Evolutionary conservation across 2,329 filamentous ascomycete genomes (phyloP), one percentile per base, ranked within the genome.

Genomic region (Ophiostoma montium): DNA sequence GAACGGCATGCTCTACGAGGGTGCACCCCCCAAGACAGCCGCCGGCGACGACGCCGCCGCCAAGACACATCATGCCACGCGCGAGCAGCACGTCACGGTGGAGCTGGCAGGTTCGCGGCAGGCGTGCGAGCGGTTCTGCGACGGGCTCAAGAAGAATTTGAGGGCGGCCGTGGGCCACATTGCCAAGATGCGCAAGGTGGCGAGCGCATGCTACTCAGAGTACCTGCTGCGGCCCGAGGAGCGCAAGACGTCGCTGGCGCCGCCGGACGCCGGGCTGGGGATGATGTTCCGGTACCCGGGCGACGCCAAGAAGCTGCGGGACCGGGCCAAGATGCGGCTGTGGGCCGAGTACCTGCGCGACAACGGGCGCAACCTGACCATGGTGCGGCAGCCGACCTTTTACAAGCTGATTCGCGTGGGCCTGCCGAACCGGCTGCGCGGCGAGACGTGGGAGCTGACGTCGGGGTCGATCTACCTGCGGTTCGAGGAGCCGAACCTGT

Each of bases 301-400:
- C 50, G 94, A 98, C 67, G 78, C 89, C 35, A 86, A 89, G 61
- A 96, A 96, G 67, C 74, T 96, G 52, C 78, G 92, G 57, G 92
- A 98, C 63, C 77, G 88, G 50, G 94, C 90, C 61, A 98, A 98
- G 70, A 96, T 98, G 84, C 77, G 92, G 42, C 68, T 98, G 36
- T 98, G 92, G 92, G 87, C 86, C 51, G 92, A 98, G 66, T 98
- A 98, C 63, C 72, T 98, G 53, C 77, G 86, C 63, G 92, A 96
- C 62, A 96, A 96, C 61, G 92, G 92, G 46, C 81, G 92, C 50
- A 96, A 95, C 65, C 78, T 84, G 48, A 96, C 89, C 1, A 69
- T 98, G 47, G 83, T 98, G 52, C 84, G 92, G 50, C 92, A 98
- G 62, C 90, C 92, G 3, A 96, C 92, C 23, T 96, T 96, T 59